A percentile compares a stretch with the other conserved stretches of the same genome.
phyloP scores from a whole-genome alignment of 2,329 filamentous ascomycete species.

The Taxawa tesnikishii region DNA sequence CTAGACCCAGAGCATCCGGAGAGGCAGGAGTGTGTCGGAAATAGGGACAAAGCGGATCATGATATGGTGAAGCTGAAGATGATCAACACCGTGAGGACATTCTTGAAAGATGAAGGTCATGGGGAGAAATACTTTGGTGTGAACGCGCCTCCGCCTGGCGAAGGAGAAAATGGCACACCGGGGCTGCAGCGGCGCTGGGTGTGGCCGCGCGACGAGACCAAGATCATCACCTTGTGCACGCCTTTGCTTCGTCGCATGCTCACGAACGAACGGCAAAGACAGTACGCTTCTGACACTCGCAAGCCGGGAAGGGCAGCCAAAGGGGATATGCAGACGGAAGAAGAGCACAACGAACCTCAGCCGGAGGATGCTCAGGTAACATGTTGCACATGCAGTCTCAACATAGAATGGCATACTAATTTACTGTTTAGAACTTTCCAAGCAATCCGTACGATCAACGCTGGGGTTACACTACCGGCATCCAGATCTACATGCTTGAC shows the following conservation, averaged over 20 bases:
- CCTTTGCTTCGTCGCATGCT: constrained; percentile 46
- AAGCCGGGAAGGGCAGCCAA: constrained; percentile 4
- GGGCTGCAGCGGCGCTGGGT: constrained; percentile 24
- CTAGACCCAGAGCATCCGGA: constrained; percentile 42
- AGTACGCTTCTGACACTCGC: constrained; percentile 44
- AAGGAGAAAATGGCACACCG: constrained; percentile 7
- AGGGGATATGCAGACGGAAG: too few species aligned
- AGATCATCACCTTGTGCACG: constrained; percentile 45
- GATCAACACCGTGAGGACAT: constrained; percentile 44
- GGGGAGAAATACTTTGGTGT: constrained; percentile 30
- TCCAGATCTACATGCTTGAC: constrained; percentile 4
- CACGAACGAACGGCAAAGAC: constrained; percentile 45
- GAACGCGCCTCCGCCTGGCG: constrained; percentile 14
- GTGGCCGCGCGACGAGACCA: constrained; percentile 43
- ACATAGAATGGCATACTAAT: too few species aligned
- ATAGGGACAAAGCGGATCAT: constrained; percentile 30
- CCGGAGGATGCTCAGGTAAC: too few species aligned
- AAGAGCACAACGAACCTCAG: too few species aligned
- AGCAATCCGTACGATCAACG: constrained; percentile 1
- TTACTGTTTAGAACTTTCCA: background rate
- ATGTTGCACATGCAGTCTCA: too few species aligned
- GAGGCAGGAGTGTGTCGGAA: constrained; percentile 44
- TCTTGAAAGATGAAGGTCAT: constrained; percentile 33
- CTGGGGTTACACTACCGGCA: constrained; percentile 1
- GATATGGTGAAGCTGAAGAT: constrained; percentile 45